A percentile compares a stretch with the other conserved stretches of the same genome.
These are phyloP conservation scores for Microbotryomycetes sp. DNA, from an alignment of 1,284 basidiomycete species.

Conservation along the genomic window DNA sequence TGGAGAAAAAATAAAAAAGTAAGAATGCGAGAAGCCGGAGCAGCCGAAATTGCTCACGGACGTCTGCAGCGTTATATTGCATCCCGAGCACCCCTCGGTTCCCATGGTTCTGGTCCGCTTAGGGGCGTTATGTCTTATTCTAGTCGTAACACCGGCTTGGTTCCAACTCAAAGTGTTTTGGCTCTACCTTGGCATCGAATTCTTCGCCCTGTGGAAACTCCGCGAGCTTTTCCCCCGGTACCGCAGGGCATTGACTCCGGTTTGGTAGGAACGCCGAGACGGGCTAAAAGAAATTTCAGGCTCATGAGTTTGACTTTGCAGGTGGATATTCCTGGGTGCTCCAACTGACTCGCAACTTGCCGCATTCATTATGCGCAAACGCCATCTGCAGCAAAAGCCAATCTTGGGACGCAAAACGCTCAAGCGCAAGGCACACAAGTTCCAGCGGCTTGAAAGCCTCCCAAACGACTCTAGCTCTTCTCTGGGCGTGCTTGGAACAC, in stretches of 20 bases:
- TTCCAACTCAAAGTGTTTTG: constrained; percentile 6
- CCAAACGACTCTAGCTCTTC: background rate
- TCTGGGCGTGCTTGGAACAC: background rate
- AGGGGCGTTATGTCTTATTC: background rate
- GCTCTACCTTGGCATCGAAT: constrained; percentile 10
- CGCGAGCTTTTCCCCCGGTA: constrained; percentile 15
- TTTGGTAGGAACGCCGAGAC: constrained; percentile 9
- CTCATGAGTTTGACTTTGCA: background rate
- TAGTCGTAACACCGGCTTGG: constrained; percentile 14
- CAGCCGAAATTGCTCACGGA: background rate
- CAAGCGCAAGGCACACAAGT: background rate
- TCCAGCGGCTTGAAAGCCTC: background rate
- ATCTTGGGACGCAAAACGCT: constrained; percentile 16
- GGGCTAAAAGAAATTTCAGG: background rate
- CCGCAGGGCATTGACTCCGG: constrained; percentile 8
- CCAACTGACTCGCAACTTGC: constrained; percentile 25
- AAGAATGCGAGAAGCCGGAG: too few relatives aligned
- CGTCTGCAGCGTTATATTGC: constrained; percentile 8
- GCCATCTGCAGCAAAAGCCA: constrained; percentile 3
- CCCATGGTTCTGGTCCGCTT: constrained; percentile 5
- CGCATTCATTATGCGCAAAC: constrained; percentile 8
- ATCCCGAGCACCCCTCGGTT: constrained; percentile 19
- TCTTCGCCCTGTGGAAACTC: constrained; percentile 18
- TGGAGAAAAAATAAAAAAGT: constrained; percentile 22
- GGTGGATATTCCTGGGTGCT: constrained; percentile 20